These are phyloP conservation scores for Gnomoniopsis smithogilvyi DNA, from an alignment of 2,329 filamentous ascomycete genomes.

Conservation along the genomic window DNA sequence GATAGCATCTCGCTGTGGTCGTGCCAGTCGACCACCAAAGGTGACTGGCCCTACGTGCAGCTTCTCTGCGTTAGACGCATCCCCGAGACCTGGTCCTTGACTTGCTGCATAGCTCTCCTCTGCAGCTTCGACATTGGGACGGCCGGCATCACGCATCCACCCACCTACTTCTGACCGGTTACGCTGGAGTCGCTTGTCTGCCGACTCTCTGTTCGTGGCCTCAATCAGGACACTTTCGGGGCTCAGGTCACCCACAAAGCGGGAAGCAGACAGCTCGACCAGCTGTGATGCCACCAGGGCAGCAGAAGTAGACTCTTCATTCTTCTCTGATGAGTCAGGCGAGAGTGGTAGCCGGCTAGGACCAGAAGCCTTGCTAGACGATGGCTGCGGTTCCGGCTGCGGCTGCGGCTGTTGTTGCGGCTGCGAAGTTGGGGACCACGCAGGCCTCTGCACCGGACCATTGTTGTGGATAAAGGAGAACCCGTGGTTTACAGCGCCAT, in stretches of 20 bases:
- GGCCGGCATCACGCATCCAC: slow-evolving; percentile 31
- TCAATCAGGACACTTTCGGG: slow-evolving; percentile 30
- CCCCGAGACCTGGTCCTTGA: not conserved
- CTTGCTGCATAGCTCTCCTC: slow-evolving; percentile 8
- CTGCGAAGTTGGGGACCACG: not conserved
- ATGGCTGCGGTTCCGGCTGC: not conserved
- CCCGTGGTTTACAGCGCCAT: slow-evolving; percentile 21
- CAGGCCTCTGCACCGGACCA: not conserved
- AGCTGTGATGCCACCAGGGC: slow-evolving; percentile 24
- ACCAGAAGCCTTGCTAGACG: slow-evolving; percentile 14
- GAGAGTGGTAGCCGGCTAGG: slow-evolving; percentile 22
- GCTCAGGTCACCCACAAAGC: slow-evolving; percentile 31
- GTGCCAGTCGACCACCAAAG: not conserved
- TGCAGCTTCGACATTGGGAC: slow-evolving; percentile 26
- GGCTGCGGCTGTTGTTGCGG: not conserved
- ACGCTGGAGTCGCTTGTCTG: not conserved
- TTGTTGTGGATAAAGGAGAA: not conserved
- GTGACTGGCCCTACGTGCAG: not conserved
- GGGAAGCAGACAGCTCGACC: slow-evolving; percentile 30
- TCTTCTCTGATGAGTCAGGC: slow-evolving; percentile 18
- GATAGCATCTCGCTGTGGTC: not conserved
- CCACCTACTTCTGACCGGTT: slow-evolving; percentile 12
- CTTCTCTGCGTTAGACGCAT: not conserved
- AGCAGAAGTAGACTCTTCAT: slow-evolving; percentile 21
- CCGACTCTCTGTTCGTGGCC: slow-evolving; percentile 16